Conservation (phyloP, 2,329 filamentous ascomycete species). For the Diplodia mutila region DNA sequence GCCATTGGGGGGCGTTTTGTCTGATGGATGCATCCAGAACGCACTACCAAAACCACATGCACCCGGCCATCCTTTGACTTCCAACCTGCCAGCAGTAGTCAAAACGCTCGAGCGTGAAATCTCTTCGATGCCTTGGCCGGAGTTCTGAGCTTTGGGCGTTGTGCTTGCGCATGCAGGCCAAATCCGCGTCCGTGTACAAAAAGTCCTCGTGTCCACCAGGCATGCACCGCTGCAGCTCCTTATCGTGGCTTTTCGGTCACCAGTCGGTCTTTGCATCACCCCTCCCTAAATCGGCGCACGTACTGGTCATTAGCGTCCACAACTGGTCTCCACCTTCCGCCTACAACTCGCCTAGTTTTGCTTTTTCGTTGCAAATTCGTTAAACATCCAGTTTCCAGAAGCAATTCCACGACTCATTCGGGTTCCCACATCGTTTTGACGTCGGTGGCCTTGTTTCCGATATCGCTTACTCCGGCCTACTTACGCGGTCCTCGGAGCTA, state of each 20-base stretch:
- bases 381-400: neutral
- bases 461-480: neutral
- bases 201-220: neutral
- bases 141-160: neutral
- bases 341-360: neutral
- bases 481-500: neutral
- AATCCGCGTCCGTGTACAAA: neutral
- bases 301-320: neutral
- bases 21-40: slow-evolving; percentile 1
- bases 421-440: neutral
- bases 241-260: neutral
- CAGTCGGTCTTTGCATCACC: neutral
- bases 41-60: neutral
- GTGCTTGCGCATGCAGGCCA: neutral
- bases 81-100: neutral
- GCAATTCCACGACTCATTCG: neutral
- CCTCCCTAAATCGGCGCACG: neutral
- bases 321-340: neutral
- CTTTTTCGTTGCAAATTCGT: neutral
- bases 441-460: slow-evolving; percentile 23
- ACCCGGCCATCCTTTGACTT: neutral
- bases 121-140: neutral
- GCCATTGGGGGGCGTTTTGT: neutral
- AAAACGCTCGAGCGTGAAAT: neutral
- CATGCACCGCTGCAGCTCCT: neutral